These are phyloP conservation scores for Aureobasidium namibiae DNA, from an alignment of 2,329 filamentous ascomycete species.

Conservation along the genomic window DNA sequence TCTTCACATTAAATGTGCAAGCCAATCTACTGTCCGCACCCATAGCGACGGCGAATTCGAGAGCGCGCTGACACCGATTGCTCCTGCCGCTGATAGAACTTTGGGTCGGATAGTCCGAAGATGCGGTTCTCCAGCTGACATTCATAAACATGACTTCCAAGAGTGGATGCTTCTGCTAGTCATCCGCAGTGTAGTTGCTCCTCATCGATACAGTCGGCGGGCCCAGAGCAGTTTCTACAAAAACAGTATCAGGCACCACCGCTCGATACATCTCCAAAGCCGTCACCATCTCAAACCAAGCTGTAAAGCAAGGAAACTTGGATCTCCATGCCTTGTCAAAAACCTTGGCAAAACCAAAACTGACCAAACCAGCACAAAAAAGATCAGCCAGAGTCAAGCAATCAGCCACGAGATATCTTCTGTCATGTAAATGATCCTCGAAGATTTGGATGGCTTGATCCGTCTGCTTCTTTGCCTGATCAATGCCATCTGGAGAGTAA, in stretches of 20 bases:
- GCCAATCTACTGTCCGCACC: no score
- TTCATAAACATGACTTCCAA: not conserved
- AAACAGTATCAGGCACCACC: not conserved
- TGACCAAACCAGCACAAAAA: conserved; percentile 69
- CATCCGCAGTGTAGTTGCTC: not conserved
- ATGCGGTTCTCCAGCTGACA: no score
- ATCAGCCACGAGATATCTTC: not conserved
- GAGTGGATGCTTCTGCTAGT: not conserved
- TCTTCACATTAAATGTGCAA: no score
- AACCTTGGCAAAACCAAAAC: conserved; percentile 85
- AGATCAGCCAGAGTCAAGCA: conserved; percentile 64
- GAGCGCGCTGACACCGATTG: no score
- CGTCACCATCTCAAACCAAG: not conserved
- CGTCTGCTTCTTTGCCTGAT: conserved; percentile 50
- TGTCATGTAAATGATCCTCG: conserved; percentile 54
- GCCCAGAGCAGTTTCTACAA: not conserved
- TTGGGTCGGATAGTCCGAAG: not conserved
- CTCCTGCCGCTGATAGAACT: no score
- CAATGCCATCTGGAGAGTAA: conserved; percentile 23
- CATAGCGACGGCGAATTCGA: no score
- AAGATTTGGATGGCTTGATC: not conserved
- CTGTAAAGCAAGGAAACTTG: conserved; percentile 37
- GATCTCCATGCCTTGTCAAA: conserved; percentile 86
- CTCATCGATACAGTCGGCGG: not conserved
- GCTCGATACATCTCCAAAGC: not conserved